phyloP scores from a whole-genome alignment of 441 rosid genomes.

The Brassica balearica region DNA sequence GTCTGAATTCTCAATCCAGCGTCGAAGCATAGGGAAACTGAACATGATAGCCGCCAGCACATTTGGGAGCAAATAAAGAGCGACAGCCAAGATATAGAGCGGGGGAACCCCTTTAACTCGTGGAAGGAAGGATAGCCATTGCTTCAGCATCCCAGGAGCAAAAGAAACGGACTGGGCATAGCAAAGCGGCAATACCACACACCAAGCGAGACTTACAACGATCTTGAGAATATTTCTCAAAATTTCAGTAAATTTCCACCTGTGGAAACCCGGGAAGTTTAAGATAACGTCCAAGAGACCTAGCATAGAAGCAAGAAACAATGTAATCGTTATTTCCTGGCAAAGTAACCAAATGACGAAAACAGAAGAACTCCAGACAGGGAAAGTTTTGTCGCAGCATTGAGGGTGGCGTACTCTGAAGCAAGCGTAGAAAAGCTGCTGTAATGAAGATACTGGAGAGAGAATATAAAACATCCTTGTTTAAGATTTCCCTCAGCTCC shows the following conservation, averaged over 20 bases:
- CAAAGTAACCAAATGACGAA: conserved; percentile 29
- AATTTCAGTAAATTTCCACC: conserved; percentile 87
- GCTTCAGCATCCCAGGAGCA: conserved; percentile 52
- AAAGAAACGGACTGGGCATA: conserved; percentile 63
- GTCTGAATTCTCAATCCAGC: conserved; percentile 98
- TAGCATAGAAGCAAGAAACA: conserved; percentile 44
- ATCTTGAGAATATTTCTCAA: conserved; percentile 81
- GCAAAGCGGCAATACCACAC: conserved; percentile 76
- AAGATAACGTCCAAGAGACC: conserved; percentile 89
- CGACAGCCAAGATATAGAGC: conserved; percentile 77
- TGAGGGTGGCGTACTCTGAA: conserved; percentile 70
- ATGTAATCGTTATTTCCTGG: conserved; percentile 29
- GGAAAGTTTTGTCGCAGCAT: background rate
- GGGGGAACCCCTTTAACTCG: conserved; percentile 78
- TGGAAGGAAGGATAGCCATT: conserved; percentile 63
- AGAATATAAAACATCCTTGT: conserved; percentile 67
- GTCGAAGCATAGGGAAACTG: conserved; percentile 94
- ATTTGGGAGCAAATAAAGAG: conserved; percentile 81
- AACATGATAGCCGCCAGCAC: conserved; percentile 77
- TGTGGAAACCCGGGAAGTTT: conserved; percentile 95
- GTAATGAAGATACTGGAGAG: conserved; percentile 94
- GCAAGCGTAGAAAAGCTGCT: conserved; percentile 87
- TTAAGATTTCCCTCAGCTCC: conserved; percentile 60
- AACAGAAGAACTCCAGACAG: conserved; percentile 24
- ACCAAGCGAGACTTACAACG: conserved; percentile 81